These are phyloP conservation scores for Anethum foeniculum DNA, from an alignment of 140 eudicot species.

Conservation along the genomic window DNA sequence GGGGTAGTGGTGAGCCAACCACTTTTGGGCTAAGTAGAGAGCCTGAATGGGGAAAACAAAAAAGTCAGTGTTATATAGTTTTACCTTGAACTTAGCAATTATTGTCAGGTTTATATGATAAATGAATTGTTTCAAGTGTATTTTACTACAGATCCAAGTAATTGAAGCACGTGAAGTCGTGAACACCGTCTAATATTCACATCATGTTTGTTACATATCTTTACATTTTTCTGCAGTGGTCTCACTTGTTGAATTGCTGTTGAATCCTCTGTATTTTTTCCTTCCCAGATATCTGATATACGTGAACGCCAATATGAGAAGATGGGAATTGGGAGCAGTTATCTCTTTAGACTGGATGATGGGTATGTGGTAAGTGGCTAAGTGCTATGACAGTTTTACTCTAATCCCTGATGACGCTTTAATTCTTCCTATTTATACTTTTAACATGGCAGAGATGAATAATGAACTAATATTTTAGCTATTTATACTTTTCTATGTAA, in stretches of 20 bases:
- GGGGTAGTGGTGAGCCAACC: not conserved
- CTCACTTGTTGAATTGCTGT: not conserved
- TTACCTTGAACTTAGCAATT: not conserved
- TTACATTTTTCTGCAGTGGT: not conserved
- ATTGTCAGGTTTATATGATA: not conserved
- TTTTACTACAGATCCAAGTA: not conserved
- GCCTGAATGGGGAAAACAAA: not conserved
- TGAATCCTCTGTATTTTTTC: not conserved
- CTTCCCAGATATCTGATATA: slow-evolving; percentile 75
- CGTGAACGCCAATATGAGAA: slow-evolving; percentile 86
- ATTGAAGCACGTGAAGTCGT: not conserved
- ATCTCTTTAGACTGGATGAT: slow-evolving; percentile 91
- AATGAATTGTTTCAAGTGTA: not conserved
- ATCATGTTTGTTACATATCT: not conserved
- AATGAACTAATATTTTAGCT: not conserved
- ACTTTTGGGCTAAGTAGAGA: not conserved
- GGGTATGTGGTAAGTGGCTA: slow-evolving; percentile 97
- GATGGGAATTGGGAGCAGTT: slow-evolving; percentile 98
- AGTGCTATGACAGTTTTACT: slow-evolving; percentile 20
- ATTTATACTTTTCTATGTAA: not conserved
- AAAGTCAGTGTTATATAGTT: not conserved
- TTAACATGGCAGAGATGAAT: not conserved
- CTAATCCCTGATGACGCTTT: not conserved
- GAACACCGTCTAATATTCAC: not conserved
- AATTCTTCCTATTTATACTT: not conserved